Evolutionary conservation across 2,329 filamentous ascomycete species (phyloP).

Genomic region (Diplodia sapinea): DNA sequence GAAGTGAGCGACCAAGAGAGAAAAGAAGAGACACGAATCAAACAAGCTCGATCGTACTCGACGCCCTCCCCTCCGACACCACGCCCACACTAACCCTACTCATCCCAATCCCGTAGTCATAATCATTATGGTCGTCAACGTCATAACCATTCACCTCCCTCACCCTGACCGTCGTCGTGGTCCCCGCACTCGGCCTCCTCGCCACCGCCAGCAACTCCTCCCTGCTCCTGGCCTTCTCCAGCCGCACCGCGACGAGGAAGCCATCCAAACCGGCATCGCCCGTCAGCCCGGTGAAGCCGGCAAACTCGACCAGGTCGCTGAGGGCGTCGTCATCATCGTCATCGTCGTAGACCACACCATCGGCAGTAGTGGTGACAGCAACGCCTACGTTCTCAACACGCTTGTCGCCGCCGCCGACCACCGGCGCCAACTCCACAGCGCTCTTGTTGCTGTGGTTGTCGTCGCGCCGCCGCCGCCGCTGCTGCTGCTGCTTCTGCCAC

Average conservation of each 20-base stretch:
- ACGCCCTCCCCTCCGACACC: background rate
- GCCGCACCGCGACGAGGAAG: background rate
- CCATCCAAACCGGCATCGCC: background rate
- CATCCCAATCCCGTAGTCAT: background rate
- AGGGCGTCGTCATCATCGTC: background rate
- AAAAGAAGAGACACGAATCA: background rate
- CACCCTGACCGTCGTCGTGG: background rate
- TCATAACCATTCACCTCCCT: background rate
- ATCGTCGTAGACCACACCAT: too few relatives aligned
- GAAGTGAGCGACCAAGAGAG: background rate
- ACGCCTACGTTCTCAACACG: background rate
- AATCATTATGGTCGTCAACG: background rate
- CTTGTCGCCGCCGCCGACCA: background rate
- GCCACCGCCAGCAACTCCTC: background rate
- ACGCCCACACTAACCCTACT: too few relatives aligned
- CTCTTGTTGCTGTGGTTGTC: background rate
- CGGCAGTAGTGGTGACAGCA: background rate
- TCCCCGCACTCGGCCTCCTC: background rate
- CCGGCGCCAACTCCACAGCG: too few relatives aligned
- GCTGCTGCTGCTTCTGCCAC: background rate
- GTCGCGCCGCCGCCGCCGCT: background rate
- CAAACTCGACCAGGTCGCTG: slow-evolving; percentile 14
- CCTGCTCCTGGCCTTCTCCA: background rate
- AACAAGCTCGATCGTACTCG: background rate
- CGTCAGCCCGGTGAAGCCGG: slow-evolving; percentile 5